Conservation (phyloP, 2,329 filamentous ascomycete genomes). For the Hymenoscyphus fructigenus region DNA sequence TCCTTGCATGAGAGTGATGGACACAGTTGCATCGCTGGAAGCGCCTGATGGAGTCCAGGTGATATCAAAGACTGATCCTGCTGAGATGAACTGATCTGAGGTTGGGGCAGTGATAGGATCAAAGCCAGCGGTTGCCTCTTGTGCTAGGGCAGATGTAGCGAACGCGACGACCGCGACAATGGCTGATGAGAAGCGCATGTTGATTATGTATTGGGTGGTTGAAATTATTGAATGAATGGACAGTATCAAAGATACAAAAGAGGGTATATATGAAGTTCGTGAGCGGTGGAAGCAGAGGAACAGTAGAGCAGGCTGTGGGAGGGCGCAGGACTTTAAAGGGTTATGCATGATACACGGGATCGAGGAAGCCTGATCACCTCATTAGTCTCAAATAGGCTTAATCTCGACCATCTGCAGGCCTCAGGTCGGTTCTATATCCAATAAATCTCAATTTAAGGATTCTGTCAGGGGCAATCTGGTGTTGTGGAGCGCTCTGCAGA, state of each 20-base stretch:
- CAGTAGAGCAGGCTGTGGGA: conserved; percentile 1
- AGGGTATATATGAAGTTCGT: conserved; percentile 8
- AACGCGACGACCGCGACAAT: conserved; percentile 31
- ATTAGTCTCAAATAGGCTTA: neutral
- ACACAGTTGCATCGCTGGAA: conserved; percentile 46
- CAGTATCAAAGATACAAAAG: conserved; percentile 33
- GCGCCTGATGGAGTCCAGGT: conserved; percentile 52
- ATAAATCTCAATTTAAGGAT: neutral
- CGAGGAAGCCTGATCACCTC: neutral
- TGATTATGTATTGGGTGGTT: conserved; percentile 15
- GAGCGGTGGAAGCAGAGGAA: neutral
- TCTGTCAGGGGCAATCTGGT: neutral
- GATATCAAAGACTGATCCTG: conserved; percentile 51
- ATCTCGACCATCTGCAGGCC: neutral
- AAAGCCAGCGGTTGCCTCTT: conserved; percentile 50
- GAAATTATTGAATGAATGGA: conserved; percentile 30
- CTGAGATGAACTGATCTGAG: conserved; percentile 44
- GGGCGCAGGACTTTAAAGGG: conserved; percentile 11
- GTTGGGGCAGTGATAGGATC: conserved; percentile 51
- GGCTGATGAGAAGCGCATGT: conserved; percentile 32
- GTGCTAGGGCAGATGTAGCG: conserved; percentile 43
- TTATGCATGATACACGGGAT: conserved; percentile 3
- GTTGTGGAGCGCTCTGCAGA: neutral
- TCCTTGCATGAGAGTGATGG: conserved; percentile 57
- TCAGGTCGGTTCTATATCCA: neutral